These are phyloP conservation scores for Trichoderma asperellum DNA, from an alignment of 2,329 filamentous ascomycete species.

Conservation along the genomic window DNA sequence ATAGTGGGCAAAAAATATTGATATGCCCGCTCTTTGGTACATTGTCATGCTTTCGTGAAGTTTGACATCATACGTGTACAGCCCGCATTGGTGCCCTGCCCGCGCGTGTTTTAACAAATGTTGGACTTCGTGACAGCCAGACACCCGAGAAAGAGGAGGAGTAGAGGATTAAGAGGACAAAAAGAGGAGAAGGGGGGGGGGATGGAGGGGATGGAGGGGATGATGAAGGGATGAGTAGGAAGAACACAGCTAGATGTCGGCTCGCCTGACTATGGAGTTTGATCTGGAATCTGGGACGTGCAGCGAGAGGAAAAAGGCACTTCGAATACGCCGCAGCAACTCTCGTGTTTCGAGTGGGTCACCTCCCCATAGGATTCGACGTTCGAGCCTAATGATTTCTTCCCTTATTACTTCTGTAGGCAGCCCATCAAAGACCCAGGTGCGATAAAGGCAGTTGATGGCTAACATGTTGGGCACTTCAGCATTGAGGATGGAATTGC, in stretches of 20 bases:
- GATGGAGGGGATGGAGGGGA: not conserved
- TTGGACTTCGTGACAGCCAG: not conserved
- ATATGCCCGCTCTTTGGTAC: not conserved
- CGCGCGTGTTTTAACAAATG: not conserved
- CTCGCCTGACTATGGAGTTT: not conserved
- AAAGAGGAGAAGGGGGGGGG: not conserved
- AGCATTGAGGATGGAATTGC: constrained; percentile 41
- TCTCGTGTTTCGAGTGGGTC: constrained; percentile 35
- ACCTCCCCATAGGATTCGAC: constrained; percentile 40
- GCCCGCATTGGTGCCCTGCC: constrained; percentile 6
- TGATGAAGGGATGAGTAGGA: too few species aligned
- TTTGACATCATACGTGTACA: not conserved
- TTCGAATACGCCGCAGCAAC: constrained; percentile 34
- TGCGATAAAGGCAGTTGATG: constrained; percentile 40
- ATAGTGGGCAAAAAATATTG: not conserved
- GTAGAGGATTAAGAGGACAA: not conserved
- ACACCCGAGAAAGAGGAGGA: not conserved
- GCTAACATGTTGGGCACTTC: constrained; percentile 38
- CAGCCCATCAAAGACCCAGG: constrained; percentile 37
- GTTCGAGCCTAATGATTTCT: constrained; percentile 36
- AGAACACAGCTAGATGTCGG: constrained; percentile 8
- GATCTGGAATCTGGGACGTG: constrained; percentile 26
- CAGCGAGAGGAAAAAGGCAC: constrained; percentile 24
- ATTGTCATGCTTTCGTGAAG: not conserved
- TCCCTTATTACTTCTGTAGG: constrained; percentile 39